Evolutionary conservation across 768 basidiomycete species (phyloP), one percentile per base, ranked within the genome.

Genomic region (Cantharellus anzutake): DNA sequence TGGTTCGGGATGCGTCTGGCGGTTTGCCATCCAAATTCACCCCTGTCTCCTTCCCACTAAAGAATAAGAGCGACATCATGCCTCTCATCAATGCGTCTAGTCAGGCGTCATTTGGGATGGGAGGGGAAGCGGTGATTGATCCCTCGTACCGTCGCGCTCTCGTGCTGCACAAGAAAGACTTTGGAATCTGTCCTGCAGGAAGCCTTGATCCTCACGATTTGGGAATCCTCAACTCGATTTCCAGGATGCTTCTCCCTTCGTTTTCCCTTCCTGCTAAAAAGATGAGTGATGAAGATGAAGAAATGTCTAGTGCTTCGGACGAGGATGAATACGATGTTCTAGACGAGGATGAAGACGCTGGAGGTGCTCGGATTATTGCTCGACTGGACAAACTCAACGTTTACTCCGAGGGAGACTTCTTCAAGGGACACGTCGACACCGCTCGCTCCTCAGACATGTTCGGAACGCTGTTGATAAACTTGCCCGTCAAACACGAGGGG

Each of bases 381-480:
- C 11, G 14, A 7, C 35, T 55, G 14, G 52, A 57, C 41, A 63
- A 63, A 42, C 61, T 63, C n/a, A 63, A 63, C 51, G 62, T 63
- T 29, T 63, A 63, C 41, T 59, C 11, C 14, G 11, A 70, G 51
- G 76, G 69, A 4, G 71, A 71, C 0, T 78, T 76, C 64, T 79
- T 78, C 70, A 77, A 76, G 63, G 44, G 73, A 0, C 78, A 78
- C 62, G 70, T 73, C 48, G 79, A 78, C 60, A 77, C 77, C 0
- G 76, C 75, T 3, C 72, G 73, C 4, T 64, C 67, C 4, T 67
- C 69, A 4, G 63, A 64, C 37, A 78, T 79, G 73, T 74, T 80
- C 42, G 78, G 75, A 1, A 78, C 78, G 1, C 71, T 81, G 4
- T 73, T 79, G 1, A 63, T 79, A 40, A 70, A 76, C n/a, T 71